Conservation (phyloP, 139 green algal genomes). For the Pleodorina starrii region DNA sequence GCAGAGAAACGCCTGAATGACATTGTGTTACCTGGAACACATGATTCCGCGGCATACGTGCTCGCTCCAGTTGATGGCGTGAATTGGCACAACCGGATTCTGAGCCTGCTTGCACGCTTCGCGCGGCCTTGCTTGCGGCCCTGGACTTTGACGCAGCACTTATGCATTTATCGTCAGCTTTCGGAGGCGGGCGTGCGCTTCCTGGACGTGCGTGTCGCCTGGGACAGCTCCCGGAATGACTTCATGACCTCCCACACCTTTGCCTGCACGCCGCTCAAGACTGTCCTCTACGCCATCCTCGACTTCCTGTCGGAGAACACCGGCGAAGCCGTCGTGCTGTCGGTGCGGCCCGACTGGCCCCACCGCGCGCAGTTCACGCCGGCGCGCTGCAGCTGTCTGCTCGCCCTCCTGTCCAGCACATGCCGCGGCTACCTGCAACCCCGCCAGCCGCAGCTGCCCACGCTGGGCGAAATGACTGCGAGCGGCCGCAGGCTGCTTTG, state of each 20-base stretch:
- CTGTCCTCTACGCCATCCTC: background rate
- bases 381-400: background rate
- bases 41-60: conserved; percentile 15
- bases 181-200: background rate
- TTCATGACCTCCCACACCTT: conserved; percentile 30
- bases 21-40: conserved; percentile 14
- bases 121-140: background rate
- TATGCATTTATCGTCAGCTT: background rate
- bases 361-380: background rate
- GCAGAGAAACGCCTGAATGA: background rate
- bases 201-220: conserved; percentile 31
- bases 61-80: background rate
- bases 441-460: background rate
- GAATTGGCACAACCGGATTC: background rate
- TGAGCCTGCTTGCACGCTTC: background rate
- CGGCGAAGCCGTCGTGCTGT: background rate
- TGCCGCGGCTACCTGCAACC: background rate
- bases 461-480: background rate
- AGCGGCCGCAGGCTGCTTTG: background rate
- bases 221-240: background rate
- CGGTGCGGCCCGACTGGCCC: conserved; percentile 14
- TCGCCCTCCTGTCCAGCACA: background rate
- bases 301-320: background rate
- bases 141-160: conserved; percentile 12
- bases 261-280: background rate